A percentile compares a stretch with the other conserved stretches of the same genome.
Conservation (phyloP, 805 yeast species). For the Sungouiozyma intestinalis region DNA sequence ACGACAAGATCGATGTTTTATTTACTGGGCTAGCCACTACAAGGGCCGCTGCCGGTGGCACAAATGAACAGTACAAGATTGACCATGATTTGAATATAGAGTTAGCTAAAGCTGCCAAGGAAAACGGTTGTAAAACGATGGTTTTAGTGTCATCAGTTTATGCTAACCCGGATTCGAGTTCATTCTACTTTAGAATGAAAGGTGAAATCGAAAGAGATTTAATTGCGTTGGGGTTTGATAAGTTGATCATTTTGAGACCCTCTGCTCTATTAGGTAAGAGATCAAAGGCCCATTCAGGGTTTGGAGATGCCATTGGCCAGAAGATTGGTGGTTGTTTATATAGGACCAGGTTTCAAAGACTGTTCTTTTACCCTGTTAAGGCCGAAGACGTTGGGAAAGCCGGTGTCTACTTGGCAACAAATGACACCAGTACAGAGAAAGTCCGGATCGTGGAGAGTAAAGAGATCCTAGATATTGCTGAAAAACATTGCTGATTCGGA, state of each 20-base stretch:
- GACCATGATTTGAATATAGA: conserved; percentile 65
- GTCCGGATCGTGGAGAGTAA: conserved; percentile 23
- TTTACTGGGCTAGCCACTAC: conserved; percentile 74
- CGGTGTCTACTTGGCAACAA: conserved; percentile 36
- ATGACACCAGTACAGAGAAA: conserved; percentile 16
- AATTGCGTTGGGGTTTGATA: conserved; percentile 50
- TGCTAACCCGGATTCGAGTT: conserved; percentile 46
- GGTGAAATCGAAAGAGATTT: conserved; percentile 70
- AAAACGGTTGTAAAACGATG: conserved; percentile 54
- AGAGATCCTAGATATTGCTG: conserved; percentile 22
- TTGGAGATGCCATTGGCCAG: conserved; percentile 25
- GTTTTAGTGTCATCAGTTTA: conserved; percentile 59
- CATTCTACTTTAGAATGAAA: conserved; percentile 57
- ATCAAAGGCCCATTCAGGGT: conserved; percentile 28
- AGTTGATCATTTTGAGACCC: conserved; percentile 67
- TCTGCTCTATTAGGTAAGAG: conserved; percentile 65
- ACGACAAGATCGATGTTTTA: conserved; percentile 31
- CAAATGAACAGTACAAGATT: conserved; percentile 57
- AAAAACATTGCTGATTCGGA: conserved; percentile 1
- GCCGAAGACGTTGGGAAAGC: conserved; percentile 59
- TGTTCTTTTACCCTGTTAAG: conserved; percentile 37
- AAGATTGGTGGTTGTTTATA: conserved; percentile 28
- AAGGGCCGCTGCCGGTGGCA: conserved; percentile 56
- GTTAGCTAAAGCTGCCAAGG: conserved; percentile 65
- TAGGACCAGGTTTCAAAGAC: conserved; percentile 27